Conservation (phyloP, 805 yeast genomes). For the Barnettozyma sp. region DNA sequence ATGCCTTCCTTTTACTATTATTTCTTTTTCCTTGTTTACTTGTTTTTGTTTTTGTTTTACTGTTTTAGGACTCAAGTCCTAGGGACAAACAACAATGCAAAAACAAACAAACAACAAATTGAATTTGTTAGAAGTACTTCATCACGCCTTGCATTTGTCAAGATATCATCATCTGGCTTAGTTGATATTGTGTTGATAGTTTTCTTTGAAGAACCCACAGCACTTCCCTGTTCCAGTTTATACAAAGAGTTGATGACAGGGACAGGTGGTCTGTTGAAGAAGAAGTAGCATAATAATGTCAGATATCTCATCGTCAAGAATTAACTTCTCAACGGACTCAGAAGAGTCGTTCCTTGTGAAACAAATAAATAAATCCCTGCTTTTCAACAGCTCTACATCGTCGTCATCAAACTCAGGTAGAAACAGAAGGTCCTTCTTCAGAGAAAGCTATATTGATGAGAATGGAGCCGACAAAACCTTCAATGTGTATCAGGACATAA, state of each 20-base stretch:
- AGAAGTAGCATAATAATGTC: conserved; percentile 3
- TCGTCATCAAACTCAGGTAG: conserved; percentile 9
- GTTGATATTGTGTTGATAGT: too few relatives aligned
- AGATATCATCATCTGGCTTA: too few relatives aligned
- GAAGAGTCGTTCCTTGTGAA: conserved; percentile 25
- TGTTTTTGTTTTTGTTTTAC: too few relatives aligned
- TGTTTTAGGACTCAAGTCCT: too few relatives aligned
- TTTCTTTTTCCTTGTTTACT: too few relatives aligned
- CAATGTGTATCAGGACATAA: conserved; percentile 21
- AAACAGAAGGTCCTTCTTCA: conserved; percentile 19
- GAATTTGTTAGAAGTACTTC: too few relatives aligned
- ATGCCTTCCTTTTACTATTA: too few relatives aligned
- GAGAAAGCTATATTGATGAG: conserved; percentile 23
- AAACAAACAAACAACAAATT: too few relatives aligned
- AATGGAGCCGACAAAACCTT: conserved; percentile 18
- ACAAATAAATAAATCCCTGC: conserved; percentile 22
- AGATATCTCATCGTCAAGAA: conserved; percentile 6
- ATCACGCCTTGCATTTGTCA: too few relatives aligned
- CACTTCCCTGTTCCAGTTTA: background rate
- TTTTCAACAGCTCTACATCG: conserved; percentile 18
- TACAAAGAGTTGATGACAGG: too few relatives aligned
- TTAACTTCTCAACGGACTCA: conserved; percentile 22
- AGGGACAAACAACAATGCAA: too few relatives aligned
- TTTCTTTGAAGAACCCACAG: too few relatives aligned
- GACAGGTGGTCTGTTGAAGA: background rate